A percentile compares a stretch with the other conserved stretches of the same genome.
Conservation (phyloP, 2,329 filamentous ascomycete species). For the Ceratocystis colombiana region DNA sequence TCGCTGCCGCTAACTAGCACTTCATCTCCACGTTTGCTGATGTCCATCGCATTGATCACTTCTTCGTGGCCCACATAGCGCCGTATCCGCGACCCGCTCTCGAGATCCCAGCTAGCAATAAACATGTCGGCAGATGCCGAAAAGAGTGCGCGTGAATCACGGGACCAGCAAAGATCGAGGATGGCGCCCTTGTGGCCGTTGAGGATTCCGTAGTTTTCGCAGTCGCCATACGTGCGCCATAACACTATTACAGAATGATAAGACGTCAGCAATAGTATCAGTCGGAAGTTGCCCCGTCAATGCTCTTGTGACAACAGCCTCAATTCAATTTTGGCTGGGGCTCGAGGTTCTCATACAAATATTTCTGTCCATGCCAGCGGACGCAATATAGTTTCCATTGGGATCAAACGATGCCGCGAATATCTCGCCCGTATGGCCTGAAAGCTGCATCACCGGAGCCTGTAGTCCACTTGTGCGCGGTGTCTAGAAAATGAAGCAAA, state of each 20-base stretch:
- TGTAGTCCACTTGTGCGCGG: slow-evolving; percentile 73
- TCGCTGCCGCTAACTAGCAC: slow-evolving; percentile 84
- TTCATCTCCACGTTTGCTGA: slow-evolving; percentile 82
- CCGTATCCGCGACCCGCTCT: slow-evolving; percentile 83
- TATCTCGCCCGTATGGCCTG: slow-evolving; percentile 72
- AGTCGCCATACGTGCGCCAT: slow-evolving; percentile 85
- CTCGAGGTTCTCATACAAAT: slow-evolving; percentile 52
- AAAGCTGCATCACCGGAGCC: slow-evolving; percentile 88
- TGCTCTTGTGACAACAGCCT: background rate
- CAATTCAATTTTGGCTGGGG: background rate
- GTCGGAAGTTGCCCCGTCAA: no score
- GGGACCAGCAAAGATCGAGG: slow-evolving; percentile 90
- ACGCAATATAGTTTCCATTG: slow-evolving; percentile 78
- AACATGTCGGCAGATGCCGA: slow-evolving; percentile 91
- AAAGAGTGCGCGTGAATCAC: slow-evolving; percentile 82
- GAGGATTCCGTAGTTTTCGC: slow-evolving; percentile 86
- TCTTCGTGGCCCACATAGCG: slow-evolving; percentile 90
- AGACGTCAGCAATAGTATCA: background rate
- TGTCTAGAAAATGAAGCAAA: slow-evolving; percentile 41
- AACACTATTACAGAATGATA: slow-evolving; percentile 50
- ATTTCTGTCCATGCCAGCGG: slow-evolving; percentile 86
- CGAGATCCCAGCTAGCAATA: slow-evolving; percentile 88
- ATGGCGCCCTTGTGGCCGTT: slow-evolving; percentile 85
- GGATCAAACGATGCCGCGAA: slow-evolving; percentile 87
- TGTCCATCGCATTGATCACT: slow-evolving; percentile 84